Conservation (phyloP, 768 basidiomycete species). For the Fomitopsis pulvina region DNA sequence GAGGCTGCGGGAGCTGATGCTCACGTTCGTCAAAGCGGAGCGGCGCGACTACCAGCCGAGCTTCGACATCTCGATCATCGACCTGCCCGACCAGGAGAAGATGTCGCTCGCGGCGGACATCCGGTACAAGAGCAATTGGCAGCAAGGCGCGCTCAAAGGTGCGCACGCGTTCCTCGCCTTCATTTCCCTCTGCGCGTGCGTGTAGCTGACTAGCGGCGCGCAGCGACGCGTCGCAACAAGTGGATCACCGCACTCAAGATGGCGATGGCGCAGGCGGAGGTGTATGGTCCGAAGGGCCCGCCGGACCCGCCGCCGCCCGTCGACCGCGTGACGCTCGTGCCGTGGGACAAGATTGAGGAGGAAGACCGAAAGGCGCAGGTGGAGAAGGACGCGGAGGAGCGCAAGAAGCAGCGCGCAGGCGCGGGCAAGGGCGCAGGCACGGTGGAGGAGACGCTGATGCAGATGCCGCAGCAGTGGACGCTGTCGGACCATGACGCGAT, state of each 20-base stretch:
- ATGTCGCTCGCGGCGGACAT: constrained; percentile 75
- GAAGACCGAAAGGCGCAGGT: constrained; percentile 26
- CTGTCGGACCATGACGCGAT: constrained; percentile 20
- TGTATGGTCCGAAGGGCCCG: constrained; percentile 61
- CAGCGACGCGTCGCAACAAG: constrained; percentile 79
- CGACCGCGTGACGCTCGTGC: constrained; percentile 60
- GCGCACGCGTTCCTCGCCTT: constrained; percentile 1
- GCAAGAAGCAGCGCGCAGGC: not conserved
- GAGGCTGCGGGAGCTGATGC: constrained; percentile 69
- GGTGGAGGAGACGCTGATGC: constrained; percentile 6
- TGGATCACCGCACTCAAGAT: constrained; percentile 87
- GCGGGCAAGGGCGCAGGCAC: not conserved
- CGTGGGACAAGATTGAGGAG: constrained; percentile 55
- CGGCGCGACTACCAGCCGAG: constrained; percentile 68
- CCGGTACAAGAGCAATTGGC: constrained; percentile 85
- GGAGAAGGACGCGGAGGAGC: constrained; percentile 4
- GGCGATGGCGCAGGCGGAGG: constrained; percentile 57
- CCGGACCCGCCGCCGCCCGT: constrained; percentile 50
- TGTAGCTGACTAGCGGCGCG: not conserved
- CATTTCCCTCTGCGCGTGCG: not conserved
- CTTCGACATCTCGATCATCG: constrained; percentile 70
- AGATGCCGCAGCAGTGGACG: constrained; percentile 12
- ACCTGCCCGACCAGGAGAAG: constrained; percentile 76
- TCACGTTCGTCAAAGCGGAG: constrained; percentile 64
- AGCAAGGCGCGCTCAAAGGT: constrained; percentile 71